Percentiles rank a stretch among this genome's conserved stretches.
Evolutionary conservation across 768 basidiomycete species (phyloP).

Genomic region (Collybia sordida): DNA sequence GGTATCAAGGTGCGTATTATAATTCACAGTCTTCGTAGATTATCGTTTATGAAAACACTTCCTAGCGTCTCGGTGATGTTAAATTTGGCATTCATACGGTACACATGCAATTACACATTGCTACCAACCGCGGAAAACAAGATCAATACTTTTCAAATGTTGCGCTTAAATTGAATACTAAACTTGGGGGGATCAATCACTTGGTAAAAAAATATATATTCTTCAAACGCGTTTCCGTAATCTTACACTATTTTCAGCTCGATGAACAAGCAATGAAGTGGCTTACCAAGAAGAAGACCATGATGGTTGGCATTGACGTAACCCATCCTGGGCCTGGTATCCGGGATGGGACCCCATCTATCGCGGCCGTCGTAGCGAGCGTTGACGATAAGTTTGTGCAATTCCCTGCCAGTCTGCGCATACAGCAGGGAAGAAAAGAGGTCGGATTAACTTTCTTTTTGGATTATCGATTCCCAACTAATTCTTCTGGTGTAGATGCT

Average conservation of each 20-base stretch:
- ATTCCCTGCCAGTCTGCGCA: conserved; percentile 70
- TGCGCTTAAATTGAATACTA: conserved; percentile 79
- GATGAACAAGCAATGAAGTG: conserved; percentile 56
- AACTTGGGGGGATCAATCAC: conserved; percentile 85
- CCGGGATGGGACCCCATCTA: conserved; percentile 70
- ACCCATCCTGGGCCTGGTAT: conserved; percentile 76
- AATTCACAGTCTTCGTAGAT: not conserved
- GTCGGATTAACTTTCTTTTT: conserved; percentile 15
- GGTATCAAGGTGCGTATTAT: conserved; percentile 59
- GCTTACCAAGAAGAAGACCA: conserved; percentile 66
- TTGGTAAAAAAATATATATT: conserved; percentile 25
- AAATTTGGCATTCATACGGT: conserved; percentile 70
- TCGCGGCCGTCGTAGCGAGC: conserved; percentile 81
- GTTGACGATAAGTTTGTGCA: conserved; percentile 69
- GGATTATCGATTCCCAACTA: not conserved
- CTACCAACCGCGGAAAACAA: conserved; percentile 52
- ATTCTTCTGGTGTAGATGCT: conserved; percentile 57
- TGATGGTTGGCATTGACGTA: conserved; percentile 85
- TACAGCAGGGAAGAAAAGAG: conserved; percentile 60
- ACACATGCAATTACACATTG: conserved; percentile 69
- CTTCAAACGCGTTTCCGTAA: not conserved
- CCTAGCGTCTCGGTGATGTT: conserved; percentile 64
- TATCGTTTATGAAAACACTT: not conserved
- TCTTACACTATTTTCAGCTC: conserved; percentile 32
- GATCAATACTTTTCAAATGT: conserved; percentile 84